phyloP scores from a whole-genome alignment of 2,329 filamentous ascomycete species.

The Hypoxylon sp. region DNA sequence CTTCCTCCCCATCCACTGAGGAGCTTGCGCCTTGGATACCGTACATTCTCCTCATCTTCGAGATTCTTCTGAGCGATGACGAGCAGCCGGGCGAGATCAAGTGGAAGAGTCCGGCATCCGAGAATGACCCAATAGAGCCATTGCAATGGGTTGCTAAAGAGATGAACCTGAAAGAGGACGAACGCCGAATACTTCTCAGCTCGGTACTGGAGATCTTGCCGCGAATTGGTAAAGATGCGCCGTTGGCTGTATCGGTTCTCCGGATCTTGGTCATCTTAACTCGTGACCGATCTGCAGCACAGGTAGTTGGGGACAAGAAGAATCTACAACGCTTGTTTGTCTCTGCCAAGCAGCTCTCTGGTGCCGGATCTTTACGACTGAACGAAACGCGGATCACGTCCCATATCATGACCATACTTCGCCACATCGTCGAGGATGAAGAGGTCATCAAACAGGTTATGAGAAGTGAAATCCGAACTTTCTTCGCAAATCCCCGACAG shows the following conservation, averaged over 20 bases:
- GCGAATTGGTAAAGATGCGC: conserved; percentile 85
- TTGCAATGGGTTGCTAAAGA: conserved; percentile 68
- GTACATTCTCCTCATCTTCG: conserved; percentile 86
- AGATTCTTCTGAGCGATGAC: conserved; percentile 89
- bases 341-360: conserved; percentile 92
- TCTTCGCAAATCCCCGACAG: conserved; percentile 68
- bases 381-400: conserved; percentile 60
- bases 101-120: conserved; percentile 68
- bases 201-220: conserved; percentile 84
- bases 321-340: conserved; percentile 91
- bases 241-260: conserved; percentile 81
- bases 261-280: conserved; percentile 89
- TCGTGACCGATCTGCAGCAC: conserved; percentile 76
- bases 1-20: conserved; percentile 71
- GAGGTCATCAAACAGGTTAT: conserved; percentile 91
- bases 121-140: conserved; percentile 58
- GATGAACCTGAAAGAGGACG: conserved; percentile 67
- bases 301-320: conserved; percentile 81
- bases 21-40: conserved; percentile 93
- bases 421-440: conserved; percentile 94
- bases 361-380: conserved; percentile 77
- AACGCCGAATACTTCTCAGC: conserved; percentile 76
- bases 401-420: conserved; percentile 83
- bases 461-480: conserved; percentile 83
- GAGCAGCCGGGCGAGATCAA: conserved; percentile 77